Percentiles rank a stretch among this genome's conserved stretches.
Conservation (phyloP, 2,329 filamentous ascomycete species). For the Penicillium sp. region DNA sequence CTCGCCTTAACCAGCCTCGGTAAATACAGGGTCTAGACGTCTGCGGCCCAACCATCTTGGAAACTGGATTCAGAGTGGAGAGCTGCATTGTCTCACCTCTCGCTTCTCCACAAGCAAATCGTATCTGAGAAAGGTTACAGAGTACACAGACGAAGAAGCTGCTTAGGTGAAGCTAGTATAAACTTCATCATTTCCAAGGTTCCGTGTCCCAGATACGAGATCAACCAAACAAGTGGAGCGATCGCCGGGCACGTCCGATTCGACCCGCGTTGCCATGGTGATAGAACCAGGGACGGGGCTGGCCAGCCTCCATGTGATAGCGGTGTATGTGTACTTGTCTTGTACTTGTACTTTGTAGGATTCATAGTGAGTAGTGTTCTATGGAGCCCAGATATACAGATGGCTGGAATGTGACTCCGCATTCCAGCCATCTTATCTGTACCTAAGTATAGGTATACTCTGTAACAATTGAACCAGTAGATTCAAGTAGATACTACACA, state of each 20-base stretch:
- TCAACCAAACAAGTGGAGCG: not conserved
- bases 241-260: constrained; percentile 16
- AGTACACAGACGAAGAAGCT: not conserved
- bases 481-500: not conserved
- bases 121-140: not conserved
- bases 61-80: not conserved
- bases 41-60: constrained; percentile 5
- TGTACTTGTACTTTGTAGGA: too few species aligned
- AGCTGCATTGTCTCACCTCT: not conserved
- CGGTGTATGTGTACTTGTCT: too few species aligned
- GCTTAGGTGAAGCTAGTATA: not conserved
- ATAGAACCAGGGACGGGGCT: constrained; percentile 5
- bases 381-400: not conserved
- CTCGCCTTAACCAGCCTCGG: constrained; percentile 5
- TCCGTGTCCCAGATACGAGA: not conserved
- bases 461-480: not conserved
- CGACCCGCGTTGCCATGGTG: constrained; percentile 17
- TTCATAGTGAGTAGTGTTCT: too few species aligned
- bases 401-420: not conserved
- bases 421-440: not conserved
- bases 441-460: too few species aligned
- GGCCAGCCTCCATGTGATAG: constrained; percentile 17
- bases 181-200: not conserved
- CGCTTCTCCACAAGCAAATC: not conserved
- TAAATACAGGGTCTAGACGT: constrained; percentile 15